phyloP scores from a whole-genome alignment of 2,329 filamentous ascomycete species.

The Aureobasidium zeae region DNA sequence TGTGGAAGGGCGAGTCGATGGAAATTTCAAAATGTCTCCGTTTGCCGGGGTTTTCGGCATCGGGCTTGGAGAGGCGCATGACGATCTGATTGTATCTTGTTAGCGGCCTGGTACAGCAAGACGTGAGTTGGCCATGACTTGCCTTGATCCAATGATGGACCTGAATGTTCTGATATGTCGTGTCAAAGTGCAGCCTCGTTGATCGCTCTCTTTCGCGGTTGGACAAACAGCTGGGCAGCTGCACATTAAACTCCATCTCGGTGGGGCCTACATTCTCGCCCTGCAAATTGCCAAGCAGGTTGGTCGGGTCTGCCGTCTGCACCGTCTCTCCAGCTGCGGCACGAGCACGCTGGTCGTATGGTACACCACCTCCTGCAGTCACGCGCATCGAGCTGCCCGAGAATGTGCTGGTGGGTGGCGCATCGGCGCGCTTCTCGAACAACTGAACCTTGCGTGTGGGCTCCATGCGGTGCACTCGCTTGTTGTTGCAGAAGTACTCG shows the following conservation, averaged over 20 bases:
- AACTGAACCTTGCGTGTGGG: constrained; percentile 74
- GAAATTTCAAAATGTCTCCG: constrained; percentile 90
- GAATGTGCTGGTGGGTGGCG: constrained; percentile 62
- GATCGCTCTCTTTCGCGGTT: constrained; percentile 63
- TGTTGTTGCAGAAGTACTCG: constrained; percentile 82
- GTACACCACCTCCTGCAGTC: constrained; percentile 69
- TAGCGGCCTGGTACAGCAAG: neutral
- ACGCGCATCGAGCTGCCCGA: constrained; percentile 67
- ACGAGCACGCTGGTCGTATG: constrained; percentile 50
- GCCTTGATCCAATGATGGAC: constrained; percentile 97
- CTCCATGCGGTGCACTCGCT: constrained; percentile 75
- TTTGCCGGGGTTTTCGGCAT: constrained; percentile 66
- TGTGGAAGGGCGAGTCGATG: constrained; percentile 89
- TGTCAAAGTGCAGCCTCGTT: constrained; percentile 72
- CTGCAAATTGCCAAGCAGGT: constrained; percentile 71
- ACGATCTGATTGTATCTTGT: constrained; percentile 54
- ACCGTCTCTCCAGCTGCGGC: constrained; percentile 49
- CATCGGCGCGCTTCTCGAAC: constrained; percentile 80
- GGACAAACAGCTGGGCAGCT: constrained; percentile 78
- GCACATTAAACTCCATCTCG: constrained; percentile 89
- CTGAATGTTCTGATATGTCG: constrained; percentile 86
- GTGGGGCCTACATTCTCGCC: constrained; percentile 73
- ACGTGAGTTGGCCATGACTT: constrained; percentile 27
- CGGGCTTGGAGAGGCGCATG: constrained; percentile 78
- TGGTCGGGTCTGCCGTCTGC: constrained; percentile 48